Conservation (phyloP, 2,329 filamentous ascomycete genomes). For the Botrytis cinerea region DNA sequence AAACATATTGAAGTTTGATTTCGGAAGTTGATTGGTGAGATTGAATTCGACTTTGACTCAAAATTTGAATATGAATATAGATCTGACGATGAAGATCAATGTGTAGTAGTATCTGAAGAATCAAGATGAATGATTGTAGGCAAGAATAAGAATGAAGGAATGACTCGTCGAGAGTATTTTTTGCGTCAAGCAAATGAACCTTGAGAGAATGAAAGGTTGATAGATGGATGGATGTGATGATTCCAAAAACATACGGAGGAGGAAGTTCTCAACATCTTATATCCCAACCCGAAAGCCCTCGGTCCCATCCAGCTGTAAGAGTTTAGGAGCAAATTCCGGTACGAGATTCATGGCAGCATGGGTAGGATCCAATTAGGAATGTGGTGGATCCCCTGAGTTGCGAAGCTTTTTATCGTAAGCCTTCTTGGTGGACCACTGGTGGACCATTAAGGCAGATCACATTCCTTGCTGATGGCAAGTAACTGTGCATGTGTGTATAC, state of each 20-base stretch:
- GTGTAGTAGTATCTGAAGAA: not conserved
- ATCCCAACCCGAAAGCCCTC: not conserved
- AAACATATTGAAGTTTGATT: conserved; percentile 28
- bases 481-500: not conserved
- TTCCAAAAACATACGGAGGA: not conserved
- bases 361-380: conserved; percentile 7
- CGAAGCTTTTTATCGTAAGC: not conserved
- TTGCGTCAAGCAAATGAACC: conserved; percentile 9
- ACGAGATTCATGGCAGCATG: conserved; percentile 11
- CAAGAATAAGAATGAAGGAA: conserved; percentile 10
- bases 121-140: not conserved
- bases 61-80: conserved; percentile 6
- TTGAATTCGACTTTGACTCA: not conserved
- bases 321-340: not conserved
- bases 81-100: not conserved
- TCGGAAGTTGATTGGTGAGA: not conserved
- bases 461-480: not conserved
- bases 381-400: not conserved
- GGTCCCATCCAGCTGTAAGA: not conserved
- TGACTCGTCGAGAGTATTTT: conserved; percentile 10
- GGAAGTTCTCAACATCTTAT: not conserved
- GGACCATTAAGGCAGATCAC: conserved; percentile 13
- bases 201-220: conserved; percentile 12
- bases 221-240: not conserved
- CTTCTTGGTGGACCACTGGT: not conserved